These are phyloP conservation scores for Aspergillus taichungensis DNA, from an alignment of 495 filamentous ascomycete species.

Conservation along the genomic window DNA sequence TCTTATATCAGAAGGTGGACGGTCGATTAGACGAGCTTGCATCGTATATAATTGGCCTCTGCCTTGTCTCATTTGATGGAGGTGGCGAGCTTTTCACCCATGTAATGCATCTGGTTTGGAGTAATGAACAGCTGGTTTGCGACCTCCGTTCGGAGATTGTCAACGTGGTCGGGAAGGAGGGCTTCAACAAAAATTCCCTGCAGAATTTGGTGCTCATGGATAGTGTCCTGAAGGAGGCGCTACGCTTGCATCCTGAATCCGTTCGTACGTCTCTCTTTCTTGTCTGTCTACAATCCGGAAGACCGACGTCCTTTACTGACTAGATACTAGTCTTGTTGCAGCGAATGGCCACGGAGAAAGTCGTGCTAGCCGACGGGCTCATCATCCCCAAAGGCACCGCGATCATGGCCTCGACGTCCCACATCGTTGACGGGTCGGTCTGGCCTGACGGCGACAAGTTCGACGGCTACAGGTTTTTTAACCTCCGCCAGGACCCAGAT, in stretches of 20 bases:
- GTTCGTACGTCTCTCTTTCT: background rate
- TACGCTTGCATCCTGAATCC: background rate
- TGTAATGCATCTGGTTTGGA: background rate
- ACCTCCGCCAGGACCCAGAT: slow-evolving; percentile 28
- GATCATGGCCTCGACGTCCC: background rate
- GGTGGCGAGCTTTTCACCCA: background rate
- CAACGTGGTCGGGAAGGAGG: background rate
- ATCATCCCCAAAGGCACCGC: background rate
- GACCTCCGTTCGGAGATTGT: background rate
- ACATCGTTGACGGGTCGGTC: background rate
- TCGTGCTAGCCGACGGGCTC: background rate
- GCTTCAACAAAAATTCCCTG: background rate
- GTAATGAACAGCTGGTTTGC: background rate
- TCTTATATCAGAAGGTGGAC: background rate
- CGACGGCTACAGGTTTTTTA: slow-evolving; percentile 45
- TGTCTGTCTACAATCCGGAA: background rate
- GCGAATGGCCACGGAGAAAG: background rate
- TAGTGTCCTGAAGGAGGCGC: background rate
- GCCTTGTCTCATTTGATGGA: background rate
- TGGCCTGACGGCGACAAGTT: slow-evolving; percentile 33
- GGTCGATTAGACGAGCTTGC: background rate
- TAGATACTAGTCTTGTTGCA: background rate
- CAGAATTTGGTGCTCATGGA: background rate
- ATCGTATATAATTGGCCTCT: background rate
- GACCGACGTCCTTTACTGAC: background rate